phyloP scores from a whole-genome alignment of 768 basidiomycete species.

The Leccinellum albellum region DNA sequence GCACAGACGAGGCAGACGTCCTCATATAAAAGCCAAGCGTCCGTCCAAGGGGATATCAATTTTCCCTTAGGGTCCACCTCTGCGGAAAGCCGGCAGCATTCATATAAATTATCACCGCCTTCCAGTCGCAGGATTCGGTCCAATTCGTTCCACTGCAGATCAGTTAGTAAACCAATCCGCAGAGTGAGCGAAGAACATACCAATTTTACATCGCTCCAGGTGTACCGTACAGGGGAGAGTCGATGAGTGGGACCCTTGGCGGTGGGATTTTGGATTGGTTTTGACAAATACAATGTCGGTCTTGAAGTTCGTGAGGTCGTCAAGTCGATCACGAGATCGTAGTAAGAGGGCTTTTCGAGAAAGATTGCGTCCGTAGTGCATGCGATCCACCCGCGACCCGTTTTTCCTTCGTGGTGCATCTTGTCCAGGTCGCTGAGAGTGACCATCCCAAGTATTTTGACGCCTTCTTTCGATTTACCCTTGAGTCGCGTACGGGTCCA shows the following conservation, averaged over 20 bases:
- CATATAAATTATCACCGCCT: slow-evolving; percentile 23
- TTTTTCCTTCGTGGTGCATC: slow-evolving; percentile 51
- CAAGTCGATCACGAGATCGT: slow-evolving; percentile 79
- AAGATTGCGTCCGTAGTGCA: slow-evolving; percentile 86
- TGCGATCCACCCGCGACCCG: slow-evolving; percentile 77
- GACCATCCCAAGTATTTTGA: slow-evolving; percentile 75
- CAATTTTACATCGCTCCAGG: slow-evolving; percentile 81
- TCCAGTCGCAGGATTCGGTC: slow-evolving; percentile 65
- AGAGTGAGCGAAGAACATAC: slow-evolving; percentile 35
- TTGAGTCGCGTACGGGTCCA: slow-evolving; percentile 31
- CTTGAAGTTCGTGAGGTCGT: slow-evolving; percentile 62
- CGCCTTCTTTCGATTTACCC: slow-evolving; percentile 46
- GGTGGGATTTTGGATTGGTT: slow-evolving; percentile 37
- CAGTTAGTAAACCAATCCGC: not conserved
- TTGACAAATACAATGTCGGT: slow-evolving; percentile 64
- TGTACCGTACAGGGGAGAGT: slow-evolving; percentile 63
- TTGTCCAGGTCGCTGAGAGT: slow-evolving; percentile 71
- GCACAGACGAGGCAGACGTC: slow-evolving; percentile 82
- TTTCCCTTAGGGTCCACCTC: slow-evolving; percentile 35
- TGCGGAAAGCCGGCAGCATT: slow-evolving; percentile 35
- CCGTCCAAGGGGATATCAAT: slow-evolving; percentile 55
- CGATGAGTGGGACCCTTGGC: slow-evolving; percentile 46
- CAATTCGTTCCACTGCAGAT: slow-evolving; percentile 68
- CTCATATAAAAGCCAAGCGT: slow-evolving; percentile 80
- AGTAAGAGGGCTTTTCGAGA: slow-evolving; percentile 73